These are phyloP conservation scores for Lachnellula subtilissima DNA, from an alignment of 2,329 filamentous ascomycete genomes.

Conservation along the genomic window DNA sequence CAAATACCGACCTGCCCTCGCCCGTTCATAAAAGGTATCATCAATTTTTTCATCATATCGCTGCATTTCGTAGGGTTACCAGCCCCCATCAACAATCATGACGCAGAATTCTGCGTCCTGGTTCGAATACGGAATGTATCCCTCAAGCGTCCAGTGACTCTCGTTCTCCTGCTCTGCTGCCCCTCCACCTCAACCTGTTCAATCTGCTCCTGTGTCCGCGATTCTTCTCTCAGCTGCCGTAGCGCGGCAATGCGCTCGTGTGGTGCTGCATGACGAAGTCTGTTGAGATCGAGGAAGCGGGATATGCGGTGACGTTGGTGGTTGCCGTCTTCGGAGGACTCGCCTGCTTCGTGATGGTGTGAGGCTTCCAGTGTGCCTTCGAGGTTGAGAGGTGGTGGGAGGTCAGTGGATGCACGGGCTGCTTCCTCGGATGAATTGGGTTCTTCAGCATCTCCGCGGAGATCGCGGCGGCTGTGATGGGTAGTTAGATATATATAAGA, in stretches of 20 bases:
- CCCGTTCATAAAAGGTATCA: no score
- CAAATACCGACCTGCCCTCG: no score
- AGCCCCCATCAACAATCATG: constrained; percentile 2
- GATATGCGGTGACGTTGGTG: constrained; percentile 43
- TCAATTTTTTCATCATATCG: no score
- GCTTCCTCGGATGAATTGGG: constrained; percentile 13
- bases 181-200: constrained; percentile 19
- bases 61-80: constrained; percentile 6
- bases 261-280: constrained; percentile 52
- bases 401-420: constrained; percentile 11
- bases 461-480: constrained; percentile 33
- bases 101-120: constrained; percentile 18
- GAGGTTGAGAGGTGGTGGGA: constrained; percentile 24
- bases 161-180: constrained; percentile 21
- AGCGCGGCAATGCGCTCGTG: constrained; percentile 60
- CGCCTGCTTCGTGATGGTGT: neutral
- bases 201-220: constrained; percentile 13
- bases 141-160: constrained; percentile 25
- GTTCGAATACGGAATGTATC: constrained; percentile 28
- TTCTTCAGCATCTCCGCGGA: constrained; percentile 28
- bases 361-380: constrained; percentile 10
- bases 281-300: constrained; percentile 51
- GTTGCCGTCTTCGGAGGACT: constrained; percentile 28
- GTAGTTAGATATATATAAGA: constrained; percentile 7
- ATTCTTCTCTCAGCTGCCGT: constrained; percentile 43